Evolutionary conservation across 1,284 basidiomycete species (phyloP), one percentile per base, ranked within the genome.

Genomic region (Psilocybe mexicana): DNA sequence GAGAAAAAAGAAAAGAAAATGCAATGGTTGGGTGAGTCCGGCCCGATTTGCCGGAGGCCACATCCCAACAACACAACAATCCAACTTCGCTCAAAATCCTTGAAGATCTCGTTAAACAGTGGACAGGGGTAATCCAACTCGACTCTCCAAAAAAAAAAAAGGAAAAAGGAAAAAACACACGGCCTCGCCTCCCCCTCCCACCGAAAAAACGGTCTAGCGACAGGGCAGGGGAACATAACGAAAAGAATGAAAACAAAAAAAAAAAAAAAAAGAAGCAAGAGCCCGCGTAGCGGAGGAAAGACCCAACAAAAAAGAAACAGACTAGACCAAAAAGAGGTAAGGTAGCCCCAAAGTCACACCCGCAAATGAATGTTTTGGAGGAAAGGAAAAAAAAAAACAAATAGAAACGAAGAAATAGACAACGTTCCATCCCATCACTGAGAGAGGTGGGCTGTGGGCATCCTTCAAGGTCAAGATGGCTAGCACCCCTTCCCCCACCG

Each of bases 301-400:
- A 53, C 6, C 51, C 43, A n/a, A n/a, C n/a, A 43, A 43, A 28
- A 8, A 53, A 43, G 47, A 46, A 54, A 40, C 23, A 28, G 38
- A 24, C 45, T 18, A 28, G n/a, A 38, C 28, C 3, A 48, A 30
- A 36, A 24, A 50, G 24, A 50, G 35, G 18, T 18, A 18, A 18
- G 18, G 18, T 18, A 18, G 18, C 18, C 18, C 18, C 18, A 18
- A 18, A 18, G 18, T n/a, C n/a, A n/a, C n/a, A n/a, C n/a, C n/a
- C n/a, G n/a, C n/a, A n/a, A n/a, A n/a, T n/a, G n/a, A n/a, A n/a
- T n/a, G 18, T 18, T 18, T 18, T 18, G 18, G 1, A 18, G 18
- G 18, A n/a, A n/a, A n/a, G 18, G 18, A 18, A 18, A 18, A 18
- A 18, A 18, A 18, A 18, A 8, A 28, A 48, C 5, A 48, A 8